These are phyloP conservation scores for Leccinum pachyderme DNA, from an alignment of 1,284 basidiomycete genomes.

Conservation along the genomic window DNA sequence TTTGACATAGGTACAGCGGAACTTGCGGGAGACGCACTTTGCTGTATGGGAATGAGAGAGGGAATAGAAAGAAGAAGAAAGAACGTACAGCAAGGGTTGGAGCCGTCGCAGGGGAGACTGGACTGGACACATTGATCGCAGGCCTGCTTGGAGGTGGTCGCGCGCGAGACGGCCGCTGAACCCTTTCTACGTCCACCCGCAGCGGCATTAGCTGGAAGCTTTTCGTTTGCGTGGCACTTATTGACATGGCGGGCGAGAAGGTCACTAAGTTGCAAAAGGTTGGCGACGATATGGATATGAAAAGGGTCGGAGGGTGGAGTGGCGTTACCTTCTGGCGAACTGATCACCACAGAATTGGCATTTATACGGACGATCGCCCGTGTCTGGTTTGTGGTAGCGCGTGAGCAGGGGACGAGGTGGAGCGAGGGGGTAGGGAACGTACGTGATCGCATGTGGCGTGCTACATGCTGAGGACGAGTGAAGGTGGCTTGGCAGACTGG, in stretches of 20 bases:
- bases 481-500: constrained; percentile 86
- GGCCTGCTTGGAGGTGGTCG: constrained; percentile 75
- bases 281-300: not conserved
- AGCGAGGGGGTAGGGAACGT: constrained; percentile 37
- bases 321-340: constrained; percentile 77
- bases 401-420: constrained; percentile 12
- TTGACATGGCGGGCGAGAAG: constrained; percentile 86
- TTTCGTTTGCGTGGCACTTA: constrained; percentile 82
- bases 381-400: constrained; percentile 45
- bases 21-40: constrained; percentile 75
- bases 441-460: constrained; percentile 87
- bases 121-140: constrained; percentile 86
- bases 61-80: not conserved
- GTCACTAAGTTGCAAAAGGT: constrained; percentile 49
- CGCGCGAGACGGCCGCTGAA: constrained; percentile 58
- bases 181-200: constrained; percentile 49
- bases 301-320: not conserved
- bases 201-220: constrained; percentile 45
- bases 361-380: constrained; percentile 90
- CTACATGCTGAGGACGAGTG: constrained; percentile 87
- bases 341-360: constrained; percentile 87
- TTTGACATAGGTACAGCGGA: constrained; percentile 80
- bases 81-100: constrained; percentile 59
- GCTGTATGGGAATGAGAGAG: constrained; percentile 40
- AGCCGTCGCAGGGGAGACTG: constrained; percentile 77